Conservation (phyloP, 768 basidiomycete species). For the Clitopilus hobsonii region DNA sequence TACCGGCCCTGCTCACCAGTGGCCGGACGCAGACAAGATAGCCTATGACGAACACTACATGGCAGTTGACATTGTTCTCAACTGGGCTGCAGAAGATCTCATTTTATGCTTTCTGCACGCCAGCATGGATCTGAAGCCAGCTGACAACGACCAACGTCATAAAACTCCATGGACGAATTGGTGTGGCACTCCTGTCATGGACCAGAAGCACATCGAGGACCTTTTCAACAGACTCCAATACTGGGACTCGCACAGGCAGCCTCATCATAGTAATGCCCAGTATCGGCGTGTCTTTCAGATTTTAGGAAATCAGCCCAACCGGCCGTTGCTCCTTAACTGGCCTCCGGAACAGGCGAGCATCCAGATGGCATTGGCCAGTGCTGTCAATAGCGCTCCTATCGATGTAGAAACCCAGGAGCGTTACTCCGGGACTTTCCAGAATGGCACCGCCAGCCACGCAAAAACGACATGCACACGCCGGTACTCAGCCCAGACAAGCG, state of each 20-base stretch:
- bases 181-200: constrained; percentile 76
- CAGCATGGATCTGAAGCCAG: constrained; percentile 62
- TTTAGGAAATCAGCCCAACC: constrained; percentile 54
- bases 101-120: constrained; percentile 89
- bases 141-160: constrained; percentile 68
- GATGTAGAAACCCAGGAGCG: constrained; percentile 36
- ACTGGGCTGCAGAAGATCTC: constrained; percentile 83
- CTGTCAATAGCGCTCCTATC: constrained; percentile 68
- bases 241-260: not conserved
- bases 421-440: not conserved
- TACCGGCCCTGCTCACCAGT: constrained; percentile 46
- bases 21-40: constrained; percentile 66
- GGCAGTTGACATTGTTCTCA: constrained; percentile 86
- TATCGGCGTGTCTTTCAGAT: constrained; percentile 74
- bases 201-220: constrained; percentile 48
- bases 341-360: constrained; percentile 57
- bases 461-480: constrained; percentile 86
- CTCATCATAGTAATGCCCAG: constrained; percentile 29
- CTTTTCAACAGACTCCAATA: constrained; percentile 53
- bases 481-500: constrained; percentile 64
- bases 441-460: constrained; percentile 49
- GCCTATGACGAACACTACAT: constrained; percentile 72
- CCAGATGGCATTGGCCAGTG: constrained; percentile 47
- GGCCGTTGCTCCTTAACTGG: constrained; percentile 67
- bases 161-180: constrained; percentile 84